Percentiles rank a stretch among this genome's conserved stretches.
These are phyloP conservation scores for Hemileccinum impolitum DNA, from an alignment of 768 basidiomycete species.

Conservation along the genomic window DNA sequence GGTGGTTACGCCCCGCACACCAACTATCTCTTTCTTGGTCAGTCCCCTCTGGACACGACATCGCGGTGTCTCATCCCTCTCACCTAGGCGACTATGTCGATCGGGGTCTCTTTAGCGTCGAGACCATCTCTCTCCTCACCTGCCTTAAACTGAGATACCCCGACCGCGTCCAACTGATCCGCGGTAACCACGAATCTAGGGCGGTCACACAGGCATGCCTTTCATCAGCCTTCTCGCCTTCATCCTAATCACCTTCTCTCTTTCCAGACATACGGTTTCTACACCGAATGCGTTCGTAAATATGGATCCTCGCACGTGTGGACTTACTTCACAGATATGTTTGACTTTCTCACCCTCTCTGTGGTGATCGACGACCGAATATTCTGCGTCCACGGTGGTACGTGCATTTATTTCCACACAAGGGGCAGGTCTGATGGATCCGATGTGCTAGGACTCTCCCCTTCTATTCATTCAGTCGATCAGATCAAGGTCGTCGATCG, in stretches of 20 bases:
- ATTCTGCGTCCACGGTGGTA: conserved; percentile 98
- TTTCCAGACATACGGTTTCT: conserved; percentile 93
- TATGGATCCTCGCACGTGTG: conserved; percentile 95
- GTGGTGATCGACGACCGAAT: conserved; percentile 99
- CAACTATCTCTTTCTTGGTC: conserved; percentile 97
- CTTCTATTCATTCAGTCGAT: conserved; percentile 98
- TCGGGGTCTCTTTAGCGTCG: conserved; percentile 94
- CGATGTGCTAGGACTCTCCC: conserved; percentile 73
- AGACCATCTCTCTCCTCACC: conserved; percentile 95
- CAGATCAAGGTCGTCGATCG: conserved; percentile 99
- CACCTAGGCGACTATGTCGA: conserved; percentile 94
- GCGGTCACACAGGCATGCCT: conserved; percentile 91
- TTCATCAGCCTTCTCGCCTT: background rate
- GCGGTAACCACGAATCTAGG: conserved; percentile 96
- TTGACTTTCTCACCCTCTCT: conserved; percentile 95
- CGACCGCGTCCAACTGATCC: conserved; percentile 91
- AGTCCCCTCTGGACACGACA: conserved; percentile 25
- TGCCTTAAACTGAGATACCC: conserved; percentile 97
- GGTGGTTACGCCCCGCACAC: conserved; percentile 95
- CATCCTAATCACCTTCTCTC: conserved; percentile 16
- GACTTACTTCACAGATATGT: conserved; percentile 99
- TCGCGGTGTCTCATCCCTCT: conserved; percentile 5
- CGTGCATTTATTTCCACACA: conserved; percentile 14
- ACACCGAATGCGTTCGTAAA: conserved; percentile 96
- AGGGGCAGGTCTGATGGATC: conserved; percentile 1